These are phyloP conservation scores for Echeveria elegans DNA, from an alignment of 164 flowering plant species.

Conservation along the genomic window DNA sequence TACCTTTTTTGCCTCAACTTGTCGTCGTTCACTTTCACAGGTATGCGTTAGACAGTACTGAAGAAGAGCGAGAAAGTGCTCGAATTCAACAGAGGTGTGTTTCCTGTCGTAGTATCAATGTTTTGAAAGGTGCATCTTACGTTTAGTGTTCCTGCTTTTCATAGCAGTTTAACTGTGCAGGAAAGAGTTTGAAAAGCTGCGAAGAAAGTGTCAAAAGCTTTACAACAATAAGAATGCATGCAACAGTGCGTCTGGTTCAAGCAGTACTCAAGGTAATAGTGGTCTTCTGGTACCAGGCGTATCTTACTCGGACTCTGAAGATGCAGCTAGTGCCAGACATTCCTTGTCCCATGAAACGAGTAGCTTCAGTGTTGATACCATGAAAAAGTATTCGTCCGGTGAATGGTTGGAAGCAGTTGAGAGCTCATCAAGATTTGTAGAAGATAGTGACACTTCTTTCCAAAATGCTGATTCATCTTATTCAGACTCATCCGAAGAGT, in stretches of 20 bases:
- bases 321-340: slow-evolving; percentile 1
- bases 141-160: background rate
- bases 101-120: background rate
- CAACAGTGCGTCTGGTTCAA: slow-evolving; percentile 13
- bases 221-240: slow-evolving; percentile 15
- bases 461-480: slow-evolving; percentile 10
- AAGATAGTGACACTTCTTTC: slow-evolving; percentile 4
- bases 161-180: slow-evolving; percentile 17
- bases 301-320: slow-evolving; percentile 20
- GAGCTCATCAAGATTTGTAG: slow-evolving; percentile 1
- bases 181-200: slow-evolving; percentile 35
- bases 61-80: slow-evolving; percentile 31
- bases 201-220: slow-evolving; percentile 26
- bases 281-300: slow-evolving; percentile 13
- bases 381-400: background rate
- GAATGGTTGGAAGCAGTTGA: slow-evolving; percentile 9
- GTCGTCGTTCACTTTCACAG: slow-evolving; percentile 17
- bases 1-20: background rate
- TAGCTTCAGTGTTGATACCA: background rate
- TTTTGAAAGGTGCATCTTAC: background rate
- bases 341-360: background rate
- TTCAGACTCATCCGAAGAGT: slow-evolving; percentile 18
- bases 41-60: slow-evolving; percentile 32
- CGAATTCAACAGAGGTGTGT: slow-evolving; percentile 33
- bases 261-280: slow-evolving; percentile 14